Evolutionary conservation across 192 early-diverging fungal genomes (phyloP).

Genomic region (Coemansia brasiliensis): DNA sequence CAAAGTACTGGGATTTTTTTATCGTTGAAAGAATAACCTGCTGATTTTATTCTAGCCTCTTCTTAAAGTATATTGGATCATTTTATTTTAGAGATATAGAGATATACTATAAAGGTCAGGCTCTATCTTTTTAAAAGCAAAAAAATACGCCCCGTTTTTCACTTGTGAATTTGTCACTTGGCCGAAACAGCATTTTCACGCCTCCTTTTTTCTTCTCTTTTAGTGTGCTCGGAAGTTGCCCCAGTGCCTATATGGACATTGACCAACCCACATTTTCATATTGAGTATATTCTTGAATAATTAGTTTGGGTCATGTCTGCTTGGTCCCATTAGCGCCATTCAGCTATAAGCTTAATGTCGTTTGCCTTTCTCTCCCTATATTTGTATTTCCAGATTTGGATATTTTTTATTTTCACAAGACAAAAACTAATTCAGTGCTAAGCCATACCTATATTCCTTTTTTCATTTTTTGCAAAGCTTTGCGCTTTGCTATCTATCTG

Average conservation of each 20-base stretch:
- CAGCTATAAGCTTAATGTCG: background rate
- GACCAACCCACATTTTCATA: background rate
- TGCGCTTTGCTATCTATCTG: too few relatives aligned
- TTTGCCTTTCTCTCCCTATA: background rate
- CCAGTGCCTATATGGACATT: background rate
- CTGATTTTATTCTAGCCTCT: too few relatives aligned
- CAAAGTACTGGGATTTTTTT: too few relatives aligned
- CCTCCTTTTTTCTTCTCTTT: background rate
- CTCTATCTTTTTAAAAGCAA: too few relatives aligned
- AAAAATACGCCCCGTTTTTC: too few relatives aligned
- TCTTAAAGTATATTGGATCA: too few relatives aligned
- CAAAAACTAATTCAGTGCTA: too few relatives aligned
- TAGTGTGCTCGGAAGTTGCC: background rate
- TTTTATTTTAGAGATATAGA: too few relatives aligned
- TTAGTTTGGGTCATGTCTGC: background rate
- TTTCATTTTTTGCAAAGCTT: too few relatives aligned
- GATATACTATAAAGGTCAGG: too few relatives aligned
- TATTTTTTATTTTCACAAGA: background rate
- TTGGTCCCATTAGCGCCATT: background rate
- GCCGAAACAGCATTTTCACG: background rate
- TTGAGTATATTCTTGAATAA: slow-evolving; percentile 3
- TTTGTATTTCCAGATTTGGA: slow-evolving; percentile 7
- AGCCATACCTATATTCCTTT: too few relatives aligned
- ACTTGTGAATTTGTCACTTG: background rate
- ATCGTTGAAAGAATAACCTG: too few relatives aligned